A percentile compares a stretch with the other conserved stretches of the same genome.
phyloP scores from a whole-genome alignment of 2,329 filamentous ascomycete species.

The Ophiosphaerella korrae region DNA sequence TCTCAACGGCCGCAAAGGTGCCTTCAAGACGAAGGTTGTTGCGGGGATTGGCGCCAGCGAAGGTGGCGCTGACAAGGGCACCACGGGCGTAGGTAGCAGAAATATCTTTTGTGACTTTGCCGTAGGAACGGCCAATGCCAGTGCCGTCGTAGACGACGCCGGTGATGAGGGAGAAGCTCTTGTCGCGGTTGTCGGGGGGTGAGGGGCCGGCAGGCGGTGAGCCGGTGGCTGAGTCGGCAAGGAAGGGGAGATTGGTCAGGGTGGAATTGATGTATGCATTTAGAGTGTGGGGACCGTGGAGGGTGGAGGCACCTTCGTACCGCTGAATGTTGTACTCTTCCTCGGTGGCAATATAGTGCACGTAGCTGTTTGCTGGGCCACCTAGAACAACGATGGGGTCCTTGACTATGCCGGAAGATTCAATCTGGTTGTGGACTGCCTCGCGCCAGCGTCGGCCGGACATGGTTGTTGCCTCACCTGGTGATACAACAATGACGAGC shows the following conservation, averaged over 20 bases:
- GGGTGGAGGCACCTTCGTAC: slow-evolving; percentile 92
- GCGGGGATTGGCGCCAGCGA: slow-evolving; percentile 86
- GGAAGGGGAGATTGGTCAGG: slow-evolving; percentile 70
- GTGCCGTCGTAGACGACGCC: slow-evolving; percentile 76
- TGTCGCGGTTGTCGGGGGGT: slow-evolving; percentile 78
- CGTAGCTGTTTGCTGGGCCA: slow-evolving; percentile 88
- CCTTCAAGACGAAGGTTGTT: slow-evolving; percentile 81
- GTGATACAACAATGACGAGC: slow-evolving; percentile 79
- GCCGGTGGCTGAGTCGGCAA: slow-evolving; percentile 52
- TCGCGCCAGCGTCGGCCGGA: slow-evolving; percentile 83
- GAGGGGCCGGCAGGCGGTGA: slow-evolving; percentile 58
- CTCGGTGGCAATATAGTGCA: slow-evolving; percentile 78
- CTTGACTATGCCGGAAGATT: slow-evolving; percentile 26
- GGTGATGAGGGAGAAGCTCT: slow-evolving; percentile 79
- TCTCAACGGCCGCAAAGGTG: slow-evolving; percentile 80
- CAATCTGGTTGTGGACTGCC: slow-evolving; percentile 36
- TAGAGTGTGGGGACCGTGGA: slow-evolving; percentile 82
- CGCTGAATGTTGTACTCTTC: slow-evolving; percentile 85
- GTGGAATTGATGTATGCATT: slow-evolving; percentile 88
- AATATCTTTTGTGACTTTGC: slow-evolving; percentile 63
- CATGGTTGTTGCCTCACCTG: slow-evolving; percentile 93
- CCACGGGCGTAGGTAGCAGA: slow-evolving; percentile 66
- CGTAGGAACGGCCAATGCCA: slow-evolving; percentile 71
- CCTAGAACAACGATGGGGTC: slow-evolving; percentile 75
- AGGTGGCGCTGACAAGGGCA: slow-evolving; percentile 67